Evolutionary conservation across 1,284 basidiomycete species (phyloP).

Genomic region (Pseudozyma thailandica): DNA sequence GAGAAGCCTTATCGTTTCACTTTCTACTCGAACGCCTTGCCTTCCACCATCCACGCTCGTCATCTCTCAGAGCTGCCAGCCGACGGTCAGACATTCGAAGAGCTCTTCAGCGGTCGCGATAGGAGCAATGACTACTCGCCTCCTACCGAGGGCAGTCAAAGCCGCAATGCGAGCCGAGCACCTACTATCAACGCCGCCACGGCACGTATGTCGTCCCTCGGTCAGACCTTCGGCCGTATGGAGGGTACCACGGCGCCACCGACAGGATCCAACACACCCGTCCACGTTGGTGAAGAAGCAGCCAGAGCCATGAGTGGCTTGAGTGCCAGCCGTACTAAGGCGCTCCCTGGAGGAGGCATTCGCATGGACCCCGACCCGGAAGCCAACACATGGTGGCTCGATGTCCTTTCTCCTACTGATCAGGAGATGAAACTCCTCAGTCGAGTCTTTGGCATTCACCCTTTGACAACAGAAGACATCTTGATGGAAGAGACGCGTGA

Average conservation of each 20-base stretch:
- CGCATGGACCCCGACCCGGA: constrained; percentile 71
- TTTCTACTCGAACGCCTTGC: constrained; percentile 94
- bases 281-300: constrained; percentile 22
- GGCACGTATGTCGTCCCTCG: constrained; percentile 43
- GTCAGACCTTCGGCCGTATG: constrained; percentile 41
- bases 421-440: constrained; percentile 97
- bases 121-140: constrained; percentile 27
- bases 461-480: constrained; percentile 98
- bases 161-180: constrained; percentile 45
- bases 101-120: constrained; percentile 80
- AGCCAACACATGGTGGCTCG: constrained; percentile 95
- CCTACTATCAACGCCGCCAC: constrained; percentile 44
- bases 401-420: constrained; percentile 92
- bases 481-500: constrained; percentile 99
- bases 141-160: constrained; percentile 43
- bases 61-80: constrained; percentile 92
- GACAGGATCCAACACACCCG: constrained; percentile 57
- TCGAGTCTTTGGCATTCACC: constrained; percentile 85
- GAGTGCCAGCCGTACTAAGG: constrained; percentile 32
- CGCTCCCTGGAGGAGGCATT: constrained; percentile 59
- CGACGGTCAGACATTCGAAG: constrained; percentile 90
- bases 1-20: constrained; percentile 92
- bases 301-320: constrained; percentile 30
- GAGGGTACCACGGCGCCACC: constrained; percentile 59
- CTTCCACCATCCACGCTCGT: constrained; percentile 92